These are phyloP conservation scores for Monosporascus sp. DNA, from an alignment of 2,329 filamentous ascomycete species.

Conservation along the genomic window DNA sequence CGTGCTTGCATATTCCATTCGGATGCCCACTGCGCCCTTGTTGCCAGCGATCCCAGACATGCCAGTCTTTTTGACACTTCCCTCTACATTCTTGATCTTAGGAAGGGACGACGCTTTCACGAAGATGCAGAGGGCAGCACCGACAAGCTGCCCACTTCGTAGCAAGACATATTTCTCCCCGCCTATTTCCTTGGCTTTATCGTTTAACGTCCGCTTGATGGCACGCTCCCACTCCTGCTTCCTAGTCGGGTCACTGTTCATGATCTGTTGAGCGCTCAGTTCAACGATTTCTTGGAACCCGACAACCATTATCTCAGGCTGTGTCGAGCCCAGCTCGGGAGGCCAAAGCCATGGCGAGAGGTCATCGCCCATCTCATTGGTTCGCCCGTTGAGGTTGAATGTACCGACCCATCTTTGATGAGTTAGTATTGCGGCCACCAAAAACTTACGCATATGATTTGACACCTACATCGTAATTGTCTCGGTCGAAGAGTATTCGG, in stretches of 20 bases:
- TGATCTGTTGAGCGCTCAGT: conserved; percentile 94
- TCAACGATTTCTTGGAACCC: conserved; percentile 99
- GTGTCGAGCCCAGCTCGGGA: conserved; percentile 46
- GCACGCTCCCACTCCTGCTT: conserved; percentile 82
- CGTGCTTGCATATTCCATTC: conserved; percentile 90
- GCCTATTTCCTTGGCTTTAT: conserved; percentile 56
- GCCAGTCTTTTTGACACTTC: conserved; percentile 87
- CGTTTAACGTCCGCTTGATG: conserved; percentile 72
- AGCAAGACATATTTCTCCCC: conserved; percentile 82
- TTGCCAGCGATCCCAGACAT: conserved; percentile 97
- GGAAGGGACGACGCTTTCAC: conserved; percentile 71
- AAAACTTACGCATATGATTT: background rate
- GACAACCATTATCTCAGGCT: conserved; percentile 82
- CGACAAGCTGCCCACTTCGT: conserved; percentile 88
- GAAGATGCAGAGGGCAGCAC: conserved; percentile 87
- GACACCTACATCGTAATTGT: conserved; percentile 65
- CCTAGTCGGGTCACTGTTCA: conserved; percentile 89
- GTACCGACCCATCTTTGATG: conserved; percentile 61
- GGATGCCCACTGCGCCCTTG: conserved; percentile 94
- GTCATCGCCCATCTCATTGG: conserved; percentile 70
- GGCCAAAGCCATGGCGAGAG: conserved; percentile 83
- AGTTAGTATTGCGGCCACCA: conserved; percentile 15
- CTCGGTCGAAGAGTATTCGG: conserved; percentile 71
- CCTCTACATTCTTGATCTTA: conserved; percentile 94
- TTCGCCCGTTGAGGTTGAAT: conserved; percentile 91